Conservation (phyloP, 805 yeast species). For the Candida rishiriensis region DNA sequence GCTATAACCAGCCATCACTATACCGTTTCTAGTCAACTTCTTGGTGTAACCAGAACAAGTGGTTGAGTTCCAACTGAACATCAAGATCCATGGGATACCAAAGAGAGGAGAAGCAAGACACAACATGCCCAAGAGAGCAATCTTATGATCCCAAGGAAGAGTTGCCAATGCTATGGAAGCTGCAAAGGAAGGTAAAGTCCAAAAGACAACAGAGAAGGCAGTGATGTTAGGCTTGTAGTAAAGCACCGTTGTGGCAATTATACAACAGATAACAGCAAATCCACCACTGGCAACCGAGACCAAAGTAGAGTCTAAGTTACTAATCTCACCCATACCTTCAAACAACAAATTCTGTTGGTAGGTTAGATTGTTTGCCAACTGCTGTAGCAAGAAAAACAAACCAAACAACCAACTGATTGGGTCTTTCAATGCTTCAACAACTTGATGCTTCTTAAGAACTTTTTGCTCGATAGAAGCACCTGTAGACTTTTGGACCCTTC, state of each 20-base stretch:
- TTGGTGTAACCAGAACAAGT: constrained; percentile 48
- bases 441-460: constrained; percentile 42
- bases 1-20: constrained; percentile 44
- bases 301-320: constrained; percentile 42
- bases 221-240: constrained; percentile 33
- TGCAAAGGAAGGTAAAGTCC: constrained; percentile 32
- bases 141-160: constrained; percentile 39
- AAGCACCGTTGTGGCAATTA: constrained; percentile 34
- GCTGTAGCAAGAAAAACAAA: constrained; percentile 38
- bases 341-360: constrained; percentile 50
- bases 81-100: constrained; percentile 24
- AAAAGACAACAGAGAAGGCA: constrained; percentile 27
- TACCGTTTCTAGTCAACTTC: constrained; percentile 42
- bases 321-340: constrained; percentile 36
- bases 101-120: constrained; percentile 42
- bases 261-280: constrained; percentile 37
- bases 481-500: constrained; percentile 36
- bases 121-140: constrained; percentile 44
- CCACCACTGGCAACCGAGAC: constrained; percentile 53
- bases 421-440: constrained; percentile 47
- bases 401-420: constrained; percentile 43
- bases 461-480: constrained; percentile 41
- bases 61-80: constrained; percentile 23
- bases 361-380: constrained; percentile 48
- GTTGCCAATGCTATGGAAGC: constrained; percentile 43